Conservation (phyloP, 1,284 basidiomycete species). For the Entoloma clypeatum region DNA sequence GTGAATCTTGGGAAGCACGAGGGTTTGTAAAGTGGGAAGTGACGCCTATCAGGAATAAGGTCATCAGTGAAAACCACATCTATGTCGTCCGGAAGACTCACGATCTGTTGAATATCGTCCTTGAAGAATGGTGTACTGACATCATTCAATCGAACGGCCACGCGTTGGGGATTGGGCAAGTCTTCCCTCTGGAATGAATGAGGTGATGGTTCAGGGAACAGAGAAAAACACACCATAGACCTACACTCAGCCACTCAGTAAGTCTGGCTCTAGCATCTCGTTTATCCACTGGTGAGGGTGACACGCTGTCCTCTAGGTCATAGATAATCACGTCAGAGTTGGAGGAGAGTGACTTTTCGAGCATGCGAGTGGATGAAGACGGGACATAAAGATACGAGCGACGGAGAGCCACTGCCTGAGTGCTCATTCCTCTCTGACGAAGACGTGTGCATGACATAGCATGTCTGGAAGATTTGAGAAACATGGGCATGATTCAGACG, state of each 20-base stretch:
- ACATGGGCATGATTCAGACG: no score
- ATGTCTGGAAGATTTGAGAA: no score
- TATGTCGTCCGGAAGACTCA: slow-evolving; percentile 30
- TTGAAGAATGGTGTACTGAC: slow-evolving; percentile 69
- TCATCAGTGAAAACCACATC: slow-evolving; percentile 1
- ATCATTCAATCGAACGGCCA: slow-evolving; percentile 77
- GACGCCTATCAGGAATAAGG: slow-evolving; percentile 34
- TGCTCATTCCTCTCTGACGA: slow-evolving; percentile 10
- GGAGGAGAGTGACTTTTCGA: slow-evolving; percentile 67
- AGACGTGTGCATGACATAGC: no score
- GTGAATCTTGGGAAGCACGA: slow-evolving; percentile 81
- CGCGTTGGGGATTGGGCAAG: slow-evolving; percentile 45
- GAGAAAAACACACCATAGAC: slow-evolving; percentile 24
- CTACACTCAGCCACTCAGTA: slow-evolving; percentile 54
- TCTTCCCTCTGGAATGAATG: slow-evolving; percentile 23
- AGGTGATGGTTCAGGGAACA: slow-evolving; percentile 1
- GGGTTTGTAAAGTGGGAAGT: slow-evolving; percentile 46
- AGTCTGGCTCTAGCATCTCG: slow-evolving; percentile 56
- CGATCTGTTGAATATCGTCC: slow-evolving; percentile 67
- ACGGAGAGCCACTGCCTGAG: slow-evolving; percentile 27
- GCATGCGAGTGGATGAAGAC: slow-evolving; percentile 74
- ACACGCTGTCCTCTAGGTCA: slow-evolving; percentile 82
- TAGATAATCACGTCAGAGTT: slow-evolving; percentile 78
- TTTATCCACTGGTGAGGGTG: slow-evolving; percentile 61
- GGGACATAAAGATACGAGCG: slow-evolving; percentile 76